Percentiles rank a stretch among this genome's conserved stretches.
Conservation (phyloP, 805 yeast genomes). For the Clavispora fructus region DNA sequence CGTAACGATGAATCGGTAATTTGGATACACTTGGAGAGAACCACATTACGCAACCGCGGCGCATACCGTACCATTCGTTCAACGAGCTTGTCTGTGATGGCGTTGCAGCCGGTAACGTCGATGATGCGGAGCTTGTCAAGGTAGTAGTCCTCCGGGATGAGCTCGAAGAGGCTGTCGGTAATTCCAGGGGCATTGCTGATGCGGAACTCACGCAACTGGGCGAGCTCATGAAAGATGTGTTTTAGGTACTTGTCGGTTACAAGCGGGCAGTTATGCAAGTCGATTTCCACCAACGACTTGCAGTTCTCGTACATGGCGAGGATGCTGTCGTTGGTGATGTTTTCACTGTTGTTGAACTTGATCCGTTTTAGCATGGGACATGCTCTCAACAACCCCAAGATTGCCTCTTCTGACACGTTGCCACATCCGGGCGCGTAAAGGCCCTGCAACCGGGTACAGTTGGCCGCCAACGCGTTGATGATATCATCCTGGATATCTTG, state of each 20-base stretch:
- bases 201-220: conserved; percentile 80
- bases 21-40: conserved; percentile 80
- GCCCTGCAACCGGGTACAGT: conserved; percentile 80
- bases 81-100: conserved; percentile 74
- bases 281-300: conserved; percentile 81
- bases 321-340: conserved; percentile 61
- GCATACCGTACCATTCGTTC: conserved; percentile 68
- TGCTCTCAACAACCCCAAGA: conserved; percentile 49
- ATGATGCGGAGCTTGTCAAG: conserved; percentile 71
- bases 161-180: conserved; percentile 59
- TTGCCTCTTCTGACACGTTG: conserved; percentile 60
- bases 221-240: conserved; percentile 52
- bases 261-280: conserved; percentile 74
- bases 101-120: conserved; percentile 79
- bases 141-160: conserved; percentile 42
- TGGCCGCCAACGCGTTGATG: conserved; percentile 57
- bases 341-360: conserved; percentile 67
- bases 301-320: conserved; percentile 62
- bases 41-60: conserved; percentile 83
- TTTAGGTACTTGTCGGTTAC: conserved; percentile 62
- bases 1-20: conserved; percentile 78
- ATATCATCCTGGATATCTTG: conserved; percentile 60
- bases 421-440: conserved; percentile 83
- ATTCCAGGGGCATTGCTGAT: conserved; percentile 68
- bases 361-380: conserved; percentile 80